phyloP scores from a whole-genome alignment of 2,329 filamentous ascomycete genomes.

The Neocucurbitaria cava region DNA sequence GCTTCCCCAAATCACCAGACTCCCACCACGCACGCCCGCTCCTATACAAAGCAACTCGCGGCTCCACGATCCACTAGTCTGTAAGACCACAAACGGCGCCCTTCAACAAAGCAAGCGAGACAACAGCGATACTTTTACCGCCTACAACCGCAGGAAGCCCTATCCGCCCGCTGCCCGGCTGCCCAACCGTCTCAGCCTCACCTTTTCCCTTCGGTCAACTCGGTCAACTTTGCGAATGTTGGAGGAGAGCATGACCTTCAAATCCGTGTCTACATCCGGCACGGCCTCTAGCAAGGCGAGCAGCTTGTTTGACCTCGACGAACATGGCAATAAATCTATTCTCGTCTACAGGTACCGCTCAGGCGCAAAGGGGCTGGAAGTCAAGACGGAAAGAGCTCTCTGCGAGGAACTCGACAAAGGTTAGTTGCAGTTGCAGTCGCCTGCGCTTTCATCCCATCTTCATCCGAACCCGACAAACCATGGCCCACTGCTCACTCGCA shows the following conservation, averaged over 20 bases:
- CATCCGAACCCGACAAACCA: conserved; percentile 30
- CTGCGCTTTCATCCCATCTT: too few relatives aligned
- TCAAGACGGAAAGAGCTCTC: conserved; percentile 54
- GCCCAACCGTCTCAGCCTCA: conserved; percentile 36
- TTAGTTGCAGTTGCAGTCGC: conserved; percentile 23
- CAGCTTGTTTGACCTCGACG: conserved; percentile 54
- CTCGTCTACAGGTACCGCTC: conserved; percentile 56
- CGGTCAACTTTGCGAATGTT: conserved; percentile 19
- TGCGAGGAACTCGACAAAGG: conserved; percentile 49
- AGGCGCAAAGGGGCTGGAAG: conserved; percentile 47
- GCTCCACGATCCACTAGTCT: conserved; percentile 28
- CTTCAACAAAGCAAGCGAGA: conserved; percentile 10
- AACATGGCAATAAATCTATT: conserved; percentile 52
- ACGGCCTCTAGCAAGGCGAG: conserved; percentile 47
- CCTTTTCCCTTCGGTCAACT: too few relatives aligned
- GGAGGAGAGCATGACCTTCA: conserved; percentile 49
- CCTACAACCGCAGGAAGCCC: neutral
- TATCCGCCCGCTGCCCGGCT: conserved; percentile 13
- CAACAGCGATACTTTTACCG: conserved; percentile 5
- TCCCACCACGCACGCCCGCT: conserved; percentile 20
- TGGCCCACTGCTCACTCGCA: too few relatives aligned
- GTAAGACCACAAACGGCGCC: conserved; percentile 27
- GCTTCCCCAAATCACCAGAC: conserved; percentile 36
- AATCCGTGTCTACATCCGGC: conserved; percentile 52
- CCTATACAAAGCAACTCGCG: conserved; percentile 38